A percentile compares a stretch with the other conserved stretches of the same genome.
Conservation (phyloP, 257 asterid species). For the Capsicum rhomboideum region DNA sequence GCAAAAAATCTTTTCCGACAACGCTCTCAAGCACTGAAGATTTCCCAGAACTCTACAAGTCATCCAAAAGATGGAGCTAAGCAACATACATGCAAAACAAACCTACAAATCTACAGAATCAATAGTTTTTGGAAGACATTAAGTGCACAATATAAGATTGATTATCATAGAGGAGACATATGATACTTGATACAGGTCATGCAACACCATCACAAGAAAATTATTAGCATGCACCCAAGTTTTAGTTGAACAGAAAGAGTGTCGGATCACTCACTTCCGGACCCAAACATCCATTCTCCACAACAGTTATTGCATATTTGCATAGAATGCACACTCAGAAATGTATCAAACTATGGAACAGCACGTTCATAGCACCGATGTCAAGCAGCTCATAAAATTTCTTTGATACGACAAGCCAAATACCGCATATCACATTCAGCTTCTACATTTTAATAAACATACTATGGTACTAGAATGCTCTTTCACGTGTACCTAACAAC, state of each 20-base stretch:
- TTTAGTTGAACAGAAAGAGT: neutral
- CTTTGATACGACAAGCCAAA: neutral
- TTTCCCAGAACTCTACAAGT: conserved; percentile 66
- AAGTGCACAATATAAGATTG: neutral
- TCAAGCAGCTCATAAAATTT: neutral
- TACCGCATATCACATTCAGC: neutral
- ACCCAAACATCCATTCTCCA: neutral
- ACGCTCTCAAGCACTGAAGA: conserved; percentile 78
- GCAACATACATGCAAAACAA: neutral
- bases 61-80: conserved; percentile 1
- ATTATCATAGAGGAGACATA: neutral
- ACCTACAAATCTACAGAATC: neutral
- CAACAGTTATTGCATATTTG: neutral
- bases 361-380: neutral
- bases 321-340: neutral
- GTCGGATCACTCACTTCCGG: neutral
- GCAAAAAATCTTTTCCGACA: conserved; percentile 75
- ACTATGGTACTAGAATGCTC: neutral
- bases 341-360: neutral
- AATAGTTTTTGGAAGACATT: neutral
- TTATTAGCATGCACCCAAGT: neutral
- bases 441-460: neutral
- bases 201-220: neutral
- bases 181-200: neutral
- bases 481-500: neutral